Conservation (phyloP, 495 filamentous ascomycete species). For the Penicillium manginii region DNA sequence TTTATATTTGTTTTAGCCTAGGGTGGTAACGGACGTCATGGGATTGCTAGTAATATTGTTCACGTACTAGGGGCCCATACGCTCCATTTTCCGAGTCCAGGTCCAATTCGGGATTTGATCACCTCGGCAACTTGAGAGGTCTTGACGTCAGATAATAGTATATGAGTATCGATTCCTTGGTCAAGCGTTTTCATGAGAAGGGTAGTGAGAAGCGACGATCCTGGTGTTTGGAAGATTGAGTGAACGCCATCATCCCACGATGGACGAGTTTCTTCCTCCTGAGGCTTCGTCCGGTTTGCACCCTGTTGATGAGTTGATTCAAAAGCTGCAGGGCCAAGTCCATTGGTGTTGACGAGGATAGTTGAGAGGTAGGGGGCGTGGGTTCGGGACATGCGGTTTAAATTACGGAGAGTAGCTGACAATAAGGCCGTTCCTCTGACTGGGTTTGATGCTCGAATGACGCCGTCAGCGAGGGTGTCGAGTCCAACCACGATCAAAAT, state of each 20-base stretch:
- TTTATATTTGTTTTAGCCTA: background rate
- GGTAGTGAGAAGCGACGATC: conserved; percentile 28
- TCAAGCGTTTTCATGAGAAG: conserved; percentile 47
- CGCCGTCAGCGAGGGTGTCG: conserved; percentile 42
- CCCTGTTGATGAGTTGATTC: conserved; percentile 3
- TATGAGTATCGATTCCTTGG: conserved; percentile 46
- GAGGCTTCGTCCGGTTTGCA: background rate
- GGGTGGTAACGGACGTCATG: no score
- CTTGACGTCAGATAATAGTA: conserved; percentile 39
- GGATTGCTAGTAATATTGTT: background rate
- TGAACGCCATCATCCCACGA: conserved; percentile 31
- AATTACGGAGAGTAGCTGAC: conserved; percentile 34
- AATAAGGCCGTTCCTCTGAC: conserved; percentile 43
- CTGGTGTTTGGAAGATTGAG: conserved; percentile 37
- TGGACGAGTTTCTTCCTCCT: conserved; percentile 11
- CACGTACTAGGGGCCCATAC: conserved; percentile 27
- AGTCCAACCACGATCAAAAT: conserved; percentile 45
- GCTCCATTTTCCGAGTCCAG: conserved; percentile 45
- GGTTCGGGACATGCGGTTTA: conserved; percentile 38
- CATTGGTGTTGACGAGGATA: conserved; percentile 45
- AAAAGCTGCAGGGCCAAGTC: conserved; percentile 31
- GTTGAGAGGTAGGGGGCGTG: conserved; percentile 36
- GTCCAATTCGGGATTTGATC: conserved; percentile 45
- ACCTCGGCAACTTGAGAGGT: conserved; percentile 39
- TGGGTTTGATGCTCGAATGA: conserved; percentile 46